phyloP scores from a whole-genome alignment of 345 rosid species.

The Brassica incana region DNA sequence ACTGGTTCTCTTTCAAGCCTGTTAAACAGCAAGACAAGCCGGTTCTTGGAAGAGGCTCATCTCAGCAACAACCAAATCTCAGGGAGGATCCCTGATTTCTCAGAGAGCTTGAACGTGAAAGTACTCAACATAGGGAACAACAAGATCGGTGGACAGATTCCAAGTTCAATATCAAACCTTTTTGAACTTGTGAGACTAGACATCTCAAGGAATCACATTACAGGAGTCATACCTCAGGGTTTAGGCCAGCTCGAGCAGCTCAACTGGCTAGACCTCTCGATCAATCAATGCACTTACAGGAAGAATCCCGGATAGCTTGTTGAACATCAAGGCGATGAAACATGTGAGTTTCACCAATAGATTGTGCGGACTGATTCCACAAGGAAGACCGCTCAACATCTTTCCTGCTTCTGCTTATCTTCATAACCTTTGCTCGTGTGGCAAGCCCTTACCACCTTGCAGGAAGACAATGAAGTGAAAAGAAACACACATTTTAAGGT shows the following conservation, averaged over 20 bases:
- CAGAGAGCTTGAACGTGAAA: slow-evolving; percentile 61
- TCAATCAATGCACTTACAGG: slow-evolving; percentile 71
- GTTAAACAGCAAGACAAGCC: slow-evolving; percentile 69
- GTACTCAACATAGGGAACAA: slow-evolving; percentile 74
- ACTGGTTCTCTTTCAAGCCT: slow-evolving; percentile 66
- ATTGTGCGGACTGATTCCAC: slow-evolving; percentile 93
- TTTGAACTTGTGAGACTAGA: slow-evolving; percentile 61
- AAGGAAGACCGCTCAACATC: slow-evolving; percentile 77
- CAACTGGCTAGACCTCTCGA: slow-evolving; percentile 79
- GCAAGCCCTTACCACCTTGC: slow-evolving; percentile 84
- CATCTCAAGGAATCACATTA: slow-evolving; percentile 68
- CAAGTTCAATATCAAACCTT: slow-evolving; percentile 74
- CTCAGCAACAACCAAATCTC: slow-evolving; percentile 69
- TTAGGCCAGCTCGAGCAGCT: slow-evolving; percentile 60
- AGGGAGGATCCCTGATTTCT: slow-evolving; percentile 65
- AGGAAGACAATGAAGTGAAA: slow-evolving; percentile 43
- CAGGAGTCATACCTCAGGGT: slow-evolving; percentile 65
- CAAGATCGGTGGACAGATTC: slow-evolving; percentile 69
- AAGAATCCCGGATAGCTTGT: slow-evolving; percentile 65
- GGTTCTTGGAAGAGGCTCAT: slow-evolving; percentile 64
- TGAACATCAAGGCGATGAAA: slow-evolving; percentile 48
- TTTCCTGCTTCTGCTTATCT: slow-evolving; percentile 83
- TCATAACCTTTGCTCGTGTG: slow-evolving; percentile 78
- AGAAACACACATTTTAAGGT: slow-evolving; percentile 5
- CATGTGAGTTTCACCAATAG: slow-evolving; percentile 86